Conservation (phyloP, 805 yeast genomes). For the Candida berthetii region DNA sequence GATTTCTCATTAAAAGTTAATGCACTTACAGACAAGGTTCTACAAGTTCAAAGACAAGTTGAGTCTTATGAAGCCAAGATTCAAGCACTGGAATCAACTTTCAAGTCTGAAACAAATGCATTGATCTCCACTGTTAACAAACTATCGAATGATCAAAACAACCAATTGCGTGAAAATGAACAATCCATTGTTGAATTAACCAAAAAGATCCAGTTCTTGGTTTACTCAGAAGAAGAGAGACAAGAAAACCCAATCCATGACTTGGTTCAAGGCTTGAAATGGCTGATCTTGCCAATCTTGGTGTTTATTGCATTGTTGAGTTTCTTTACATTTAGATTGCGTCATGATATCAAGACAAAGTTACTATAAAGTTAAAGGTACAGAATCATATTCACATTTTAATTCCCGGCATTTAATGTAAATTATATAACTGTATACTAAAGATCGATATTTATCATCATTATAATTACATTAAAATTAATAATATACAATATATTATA, state of each 20-base stretch:
- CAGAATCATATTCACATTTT: constrained; percentile 16
- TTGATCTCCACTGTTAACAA: constrained; percentile 6
- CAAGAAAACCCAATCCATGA: constrained; percentile 15
- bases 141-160: constrained; percentile 13
- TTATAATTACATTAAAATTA: no score
- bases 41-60: background rate
- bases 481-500: no score
- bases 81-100: constrained; percentile 3
- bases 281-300: constrained; percentile 18
- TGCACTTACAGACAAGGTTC: constrained; percentile 1
- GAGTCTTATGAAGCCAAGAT: constrained; percentile 1
- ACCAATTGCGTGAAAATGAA: constrained; percentile 19
- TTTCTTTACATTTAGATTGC: constrained; percentile 42
- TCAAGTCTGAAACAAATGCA: constrained; percentile 1
- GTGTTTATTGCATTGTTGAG: constrained; percentile 28
- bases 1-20: constrained; percentile 12
- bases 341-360: constrained; percentile 58
- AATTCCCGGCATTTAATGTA: no score
- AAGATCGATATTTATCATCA: no score
- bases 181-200: constrained; percentile 13
- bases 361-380: no score
- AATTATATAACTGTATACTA: no score
- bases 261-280: constrained; percentile 18
- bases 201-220: constrained; percentile 12
- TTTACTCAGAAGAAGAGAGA: constrained; percentile 17